A percentile compares a stretch with the other conserved stretches of the same genome.
Conservation (phyloP, 192 early-diverging fungal genomes). For the Dispira simplex region DNA sequence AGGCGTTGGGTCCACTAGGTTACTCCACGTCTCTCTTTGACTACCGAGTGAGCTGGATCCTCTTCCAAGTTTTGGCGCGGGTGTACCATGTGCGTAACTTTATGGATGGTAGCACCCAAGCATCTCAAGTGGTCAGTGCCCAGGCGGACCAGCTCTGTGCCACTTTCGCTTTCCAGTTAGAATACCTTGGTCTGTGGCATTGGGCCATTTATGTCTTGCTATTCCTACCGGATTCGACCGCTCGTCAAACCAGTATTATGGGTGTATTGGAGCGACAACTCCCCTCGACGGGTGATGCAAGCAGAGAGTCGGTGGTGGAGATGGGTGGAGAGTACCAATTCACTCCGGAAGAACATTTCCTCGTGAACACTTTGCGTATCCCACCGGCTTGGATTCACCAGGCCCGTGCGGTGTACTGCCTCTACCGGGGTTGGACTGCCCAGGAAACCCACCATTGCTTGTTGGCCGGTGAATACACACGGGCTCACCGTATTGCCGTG, state of each 20-base stretch:
- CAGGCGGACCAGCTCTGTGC: conserved; percentile 36
- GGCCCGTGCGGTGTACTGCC: conserved; percentile 26
- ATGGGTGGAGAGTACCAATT: background rate
- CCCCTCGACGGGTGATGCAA: conserved; percentile 39
- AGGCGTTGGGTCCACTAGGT: conserved; percentile 37
- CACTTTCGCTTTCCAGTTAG: conserved; percentile 51
- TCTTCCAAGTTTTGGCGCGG: conserved; percentile 33
- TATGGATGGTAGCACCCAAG: conserved; percentile 19
- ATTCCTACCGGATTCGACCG: conserved; percentile 12
- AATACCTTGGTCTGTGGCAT: conserved; percentile 60
- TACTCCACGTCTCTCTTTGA: conserved; percentile 43
- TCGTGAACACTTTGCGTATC: conserved; percentile 37
- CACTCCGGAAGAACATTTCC: conserved; percentile 25
- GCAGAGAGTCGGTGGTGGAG: no score
- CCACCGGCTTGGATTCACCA: conserved; percentile 38
- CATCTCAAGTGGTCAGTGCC: conserved; percentile 11
- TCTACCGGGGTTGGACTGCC: conserved; percentile 27
- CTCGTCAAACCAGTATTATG: background rate
- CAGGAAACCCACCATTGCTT: conserved; percentile 24
- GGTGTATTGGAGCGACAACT: conserved; percentile 30
- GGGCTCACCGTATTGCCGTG: conserved; percentile 33
- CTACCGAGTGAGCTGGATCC: conserved; percentile 48
- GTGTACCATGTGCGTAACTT: conserved; percentile 30
- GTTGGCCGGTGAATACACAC: conserved; percentile 23
- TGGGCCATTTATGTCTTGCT: conserved; percentile 70